Base-by-base conservation (phyloP, 1,284 basidiomycete species). In the Fereydounia khargensis region DNA sequence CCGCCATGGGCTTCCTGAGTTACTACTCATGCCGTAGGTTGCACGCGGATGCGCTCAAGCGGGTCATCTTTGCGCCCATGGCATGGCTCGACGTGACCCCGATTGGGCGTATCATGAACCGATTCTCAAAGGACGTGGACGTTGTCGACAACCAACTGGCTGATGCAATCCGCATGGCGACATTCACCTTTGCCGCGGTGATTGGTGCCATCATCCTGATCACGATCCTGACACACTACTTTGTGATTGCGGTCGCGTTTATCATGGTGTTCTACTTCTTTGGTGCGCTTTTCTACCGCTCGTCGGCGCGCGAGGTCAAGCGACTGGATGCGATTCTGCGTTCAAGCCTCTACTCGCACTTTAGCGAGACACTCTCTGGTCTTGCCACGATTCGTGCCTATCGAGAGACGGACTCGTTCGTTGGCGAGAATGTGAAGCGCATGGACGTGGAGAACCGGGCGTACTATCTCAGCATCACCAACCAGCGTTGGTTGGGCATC, bases 361-460 rank as follows among this genome's bases (percentile, higher is more conserved):
- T 91, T 73, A 86, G 86, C 37, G 92, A 96, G 77, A 86, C 86
- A n/a, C 80, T 94, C 7, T 85, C 85, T 8, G 90, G 90, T 17
- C 78, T 92, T 33, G 81, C 86, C 1, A 92, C 89, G 2, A 89
- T 92, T 39, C 83, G 89, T n/a, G 88, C 89, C 0, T 94, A 91
- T 42, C 65, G 66, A 32, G 72, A 76, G 51, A 65, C 62, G 1
- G 54, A 56, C 42, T 65, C 59, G 13, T 74, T 96, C 80, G 76
- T 82, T 41, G 72, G 74, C 8, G 81, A 86, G 61, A 79, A 83
- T 28, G 55, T 63, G n/a, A 69, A 65, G 41, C 81, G 84, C n/a
- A 82, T 92, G 40, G 87, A 96, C 65, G 79, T 87, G 35, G 90
- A 96, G 78, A 94, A 95, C 72, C 81, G 88, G 27, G 89, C 91